Base-by-base conservation (phyloP, 78 protist genomes). In the Goniomonas avonlea region DNA sequence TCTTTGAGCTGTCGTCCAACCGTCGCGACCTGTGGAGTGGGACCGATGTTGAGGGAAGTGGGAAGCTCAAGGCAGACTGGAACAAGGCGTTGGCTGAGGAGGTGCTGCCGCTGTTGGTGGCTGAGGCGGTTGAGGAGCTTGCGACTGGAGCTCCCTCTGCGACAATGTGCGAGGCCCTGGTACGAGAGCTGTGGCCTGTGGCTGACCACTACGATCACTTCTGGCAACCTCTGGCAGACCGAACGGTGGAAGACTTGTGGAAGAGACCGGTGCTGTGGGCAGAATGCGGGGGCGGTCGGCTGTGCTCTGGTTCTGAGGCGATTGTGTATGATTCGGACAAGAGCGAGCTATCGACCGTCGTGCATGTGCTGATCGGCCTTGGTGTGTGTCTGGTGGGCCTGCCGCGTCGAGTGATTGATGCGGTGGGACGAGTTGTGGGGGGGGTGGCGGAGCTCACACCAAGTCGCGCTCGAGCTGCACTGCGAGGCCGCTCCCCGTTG, bases 1-100 rank as follows among this genome's bases (percentile, higher is more conserved):
- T 17, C 73, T 77, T 77, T 13, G 73, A 41, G 82, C 82, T 77
- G 29, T 60, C 82, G 11, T 41, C 82, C 29, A 77, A 61, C 63
- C 55, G 82, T n/a, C 59, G 73, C 38, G 81, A 75, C 70, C n/a
- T 75, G 21, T 56, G 69, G 71, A 17, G 35, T 18, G 81, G 81
- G 7, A 56, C 25, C 43, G 81, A 75, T 41, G 18, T 75, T 40
- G 70, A 43, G 40, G 81, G 69, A 0, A 70, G 23, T 25, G 81
- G 81, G 31, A 0, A 18, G 31, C 32, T 56, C 25, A 65, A 68
- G 25, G 40, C 80, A 9, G 66, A 56, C 11, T 75, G 81, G 81
- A 75, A 75, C 71, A 66, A 38, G 74, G 53, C 59, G 34, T 32
- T 75, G 59, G 37, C 58, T 3, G 40, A 43, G 39, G 81, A 40